phyloP scores from a whole-genome alignment of 345 rosid species.

The Melaleuca quinquenervia region DNA sequence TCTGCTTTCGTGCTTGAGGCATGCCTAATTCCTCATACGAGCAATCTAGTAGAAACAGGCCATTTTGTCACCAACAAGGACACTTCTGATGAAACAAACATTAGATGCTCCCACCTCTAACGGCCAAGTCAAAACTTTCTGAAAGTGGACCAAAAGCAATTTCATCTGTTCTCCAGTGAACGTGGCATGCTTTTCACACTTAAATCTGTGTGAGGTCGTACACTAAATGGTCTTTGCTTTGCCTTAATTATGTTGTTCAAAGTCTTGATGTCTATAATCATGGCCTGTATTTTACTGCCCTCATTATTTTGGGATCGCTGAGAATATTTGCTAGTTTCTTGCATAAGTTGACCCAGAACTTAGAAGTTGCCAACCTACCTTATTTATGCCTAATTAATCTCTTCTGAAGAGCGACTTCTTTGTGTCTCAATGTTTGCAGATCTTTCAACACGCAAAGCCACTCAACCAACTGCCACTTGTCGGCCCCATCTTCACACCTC shows the following conservation, averaged over 20 bases:
- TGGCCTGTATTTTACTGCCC: background rate
- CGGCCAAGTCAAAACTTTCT: background rate
- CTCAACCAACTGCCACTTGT: constrained; percentile 41
- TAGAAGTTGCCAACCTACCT: background rate
- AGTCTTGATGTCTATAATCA: background rate
- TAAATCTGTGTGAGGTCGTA: background rate
- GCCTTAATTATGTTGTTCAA: background rate
- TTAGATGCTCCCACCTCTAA: background rate
- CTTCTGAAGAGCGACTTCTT: background rate
- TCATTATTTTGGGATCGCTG: background rate
- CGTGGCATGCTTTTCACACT: background rate
- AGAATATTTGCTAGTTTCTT: background rate
- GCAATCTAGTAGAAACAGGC: background rate
- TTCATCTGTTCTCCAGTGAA: background rate
- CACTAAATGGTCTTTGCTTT: background rate
- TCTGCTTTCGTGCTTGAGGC: background rate
- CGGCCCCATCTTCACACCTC: constrained; percentile 47
- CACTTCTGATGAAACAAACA: background rate
- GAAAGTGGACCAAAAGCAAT: background rate
- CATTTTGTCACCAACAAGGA: background rate
- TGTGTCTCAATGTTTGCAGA: constrained; percentile 7
- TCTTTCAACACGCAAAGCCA: constrained; percentile 43
- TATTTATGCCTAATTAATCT: background rate
- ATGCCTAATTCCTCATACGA: background rate
- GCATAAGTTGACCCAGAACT: no score